Base-by-base conservation (phyloP, 2,329 filamentous ascomycete species). In the Monosporascus sp. region DNA sequence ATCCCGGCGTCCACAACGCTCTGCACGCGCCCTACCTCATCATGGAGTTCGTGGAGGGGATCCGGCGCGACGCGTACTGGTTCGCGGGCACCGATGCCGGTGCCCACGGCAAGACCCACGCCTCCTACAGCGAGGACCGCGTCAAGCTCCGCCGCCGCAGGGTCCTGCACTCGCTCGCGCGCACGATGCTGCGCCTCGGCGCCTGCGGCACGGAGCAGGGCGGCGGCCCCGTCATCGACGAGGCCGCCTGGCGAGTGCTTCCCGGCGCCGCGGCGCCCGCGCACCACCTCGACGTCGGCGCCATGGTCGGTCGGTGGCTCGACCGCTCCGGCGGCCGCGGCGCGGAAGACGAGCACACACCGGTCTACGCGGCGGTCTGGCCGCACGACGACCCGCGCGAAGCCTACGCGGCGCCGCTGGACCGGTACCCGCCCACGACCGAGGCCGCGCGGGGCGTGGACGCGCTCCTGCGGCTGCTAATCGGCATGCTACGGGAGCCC, bases 271-370 rank as follows among this genome's bases (percentile, higher is more conserved):
- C 54, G 8, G 62, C 58, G 1, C 56, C 57, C 4, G 48, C 56
- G n/a, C 51, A 55, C 5, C 49, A 55, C 17, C 52, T 60, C 1
- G 59, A 65, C 36, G 47, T 60, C 6, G 54, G 60, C 50, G 56
- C 57, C 24, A 64, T 64, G 63, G 41, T 63, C 4, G 44, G 58
- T 17, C 53, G 58, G 18, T 65, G 62, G 62, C 54, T 58, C 24
- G 24, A n/a, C 4, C 3, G 22, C n/a, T 36, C 24, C 15, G 39
- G 25, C 6, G 27, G 42, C 22, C 14, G 9, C 6, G 46, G 58
- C 42, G 56, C 60, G 7, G 54, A 57, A 5, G 56, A 52, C 42
- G 57, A 57, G 9, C 46, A 25, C 17, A 51, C 41, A 11, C 58
- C 58, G 0, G 3, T 64, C 7, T 60, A 63, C 42, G 27, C 47